Evolutionary conservation across 768 basidiomycete genomes (phyloP), one percentile per base, ranked within the genome.

Genomic region (Trametopsis cervina): DNA sequence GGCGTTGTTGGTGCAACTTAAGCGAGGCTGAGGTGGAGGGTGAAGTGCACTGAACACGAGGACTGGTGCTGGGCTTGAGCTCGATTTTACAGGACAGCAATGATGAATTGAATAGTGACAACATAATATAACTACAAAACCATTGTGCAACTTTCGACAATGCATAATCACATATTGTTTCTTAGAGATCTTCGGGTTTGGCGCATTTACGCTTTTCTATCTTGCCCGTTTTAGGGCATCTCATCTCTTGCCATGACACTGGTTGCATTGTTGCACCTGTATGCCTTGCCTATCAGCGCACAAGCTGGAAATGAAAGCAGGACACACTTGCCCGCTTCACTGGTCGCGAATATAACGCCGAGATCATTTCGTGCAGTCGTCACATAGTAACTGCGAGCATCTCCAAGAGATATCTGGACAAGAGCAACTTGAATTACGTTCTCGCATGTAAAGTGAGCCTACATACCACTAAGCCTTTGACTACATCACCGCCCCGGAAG

Each of bases 231-330:
- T 80, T 81, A 17, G 86, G 80, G 61, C 89, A 91, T 18, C 87
- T 77, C 90, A 93, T 93, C 63, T 87, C 87, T 66, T 88, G 81
- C 90, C 90, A 93, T 1, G 86, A 89, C 12, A 89, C 78, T 0
- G 90, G 85, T 49, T 87, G 81, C 78, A 93, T 83, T 20, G 85
- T 85, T 9, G 77, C 81, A 46, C 89, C 88, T 89, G 57, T 6
- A n/a, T 6, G 12, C 37, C 9, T 45, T 20, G 44, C 18, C 46
- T 25, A 46, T 38, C 7, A 44, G 50, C 23, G 29, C 29, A n/a
- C n/a, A n/a, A n/a, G n/a, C 29, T 7, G 15, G 29, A 15, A 33
- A 41, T 20, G 15, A 21, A 25, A 24, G 12, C 22, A 17, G 17
- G 46, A 25, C 12, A 22, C 42, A 69, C 73, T 57, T 58, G 80